phyloP scores from a whole-genome alignment of 352 stramenopile genomes.

The Globisporangium recalcitrans region DNA sequence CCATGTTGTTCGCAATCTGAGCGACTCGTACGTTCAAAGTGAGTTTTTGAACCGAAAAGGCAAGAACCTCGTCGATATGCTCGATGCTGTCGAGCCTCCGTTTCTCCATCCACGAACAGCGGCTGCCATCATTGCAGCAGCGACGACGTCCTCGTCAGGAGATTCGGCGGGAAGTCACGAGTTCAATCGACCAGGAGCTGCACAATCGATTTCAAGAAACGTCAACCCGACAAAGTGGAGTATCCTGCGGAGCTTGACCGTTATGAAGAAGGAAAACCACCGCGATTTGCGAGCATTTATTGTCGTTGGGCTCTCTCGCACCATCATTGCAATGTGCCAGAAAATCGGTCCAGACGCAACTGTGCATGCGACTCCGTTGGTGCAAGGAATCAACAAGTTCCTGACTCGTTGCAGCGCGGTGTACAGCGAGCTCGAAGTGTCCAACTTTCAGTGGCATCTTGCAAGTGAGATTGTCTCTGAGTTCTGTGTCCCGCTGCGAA shows the following conservation, averaged over 20 bases:
- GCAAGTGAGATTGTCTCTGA: constrained; percentile 69
- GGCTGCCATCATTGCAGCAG: constrained; percentile 47
- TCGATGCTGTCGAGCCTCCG: constrained; percentile 50
- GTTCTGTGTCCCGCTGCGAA: constrained; percentile 53
- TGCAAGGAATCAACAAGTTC: constrained; percentile 55
- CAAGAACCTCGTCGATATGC: constrained; percentile 40
- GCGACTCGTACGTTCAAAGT: constrained; percentile 36
- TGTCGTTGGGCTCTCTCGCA: constrained; percentile 55
- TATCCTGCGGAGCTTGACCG: constrained; percentile 37
- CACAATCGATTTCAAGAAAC: background rate
- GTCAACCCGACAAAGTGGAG: constrained; percentile 26
- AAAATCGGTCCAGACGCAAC: constrained; percentile 50
- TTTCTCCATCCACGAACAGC: constrained; percentile 60
- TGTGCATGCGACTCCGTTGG: constrained; percentile 26
- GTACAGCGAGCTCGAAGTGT: constrained; percentile 70
- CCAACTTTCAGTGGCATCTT: constrained; percentile 74
- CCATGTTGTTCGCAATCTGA: constrained; percentile 54
- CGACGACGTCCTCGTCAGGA: constrained; percentile 19
- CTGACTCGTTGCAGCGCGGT: constrained; percentile 59
- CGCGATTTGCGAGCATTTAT: constrained; percentile 59
- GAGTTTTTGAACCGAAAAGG: constrained; percentile 45
- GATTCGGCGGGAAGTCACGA: background rate
- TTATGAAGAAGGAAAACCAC: constrained; percentile 41
- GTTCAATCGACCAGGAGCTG: background rate
- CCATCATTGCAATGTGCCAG: constrained; percentile 54